Evolutionary conservation across 768 basidiomycete genomes (phyloP).

Genomic region (Sistotremastrum suecicum): DNA sequence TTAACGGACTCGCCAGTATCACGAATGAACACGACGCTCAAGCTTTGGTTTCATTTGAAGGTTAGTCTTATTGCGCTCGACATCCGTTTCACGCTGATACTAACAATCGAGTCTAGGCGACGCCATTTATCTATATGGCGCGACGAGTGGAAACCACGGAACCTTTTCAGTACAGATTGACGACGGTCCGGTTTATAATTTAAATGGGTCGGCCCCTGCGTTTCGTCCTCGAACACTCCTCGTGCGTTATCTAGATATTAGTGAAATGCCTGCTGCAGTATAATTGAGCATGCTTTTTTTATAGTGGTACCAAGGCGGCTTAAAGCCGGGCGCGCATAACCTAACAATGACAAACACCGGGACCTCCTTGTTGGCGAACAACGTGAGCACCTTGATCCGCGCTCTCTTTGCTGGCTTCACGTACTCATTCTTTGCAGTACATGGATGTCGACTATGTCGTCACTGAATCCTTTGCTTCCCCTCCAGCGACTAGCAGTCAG

Average conservation of each 20-base stretch:
- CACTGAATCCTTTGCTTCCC: background rate
- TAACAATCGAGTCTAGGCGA: constrained; percentile 8
- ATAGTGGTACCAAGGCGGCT: constrained; percentile 28
- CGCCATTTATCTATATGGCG: constrained; percentile 40
- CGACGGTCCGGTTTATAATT: constrained; percentile 15
- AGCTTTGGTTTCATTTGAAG: constrained; percentile 30
- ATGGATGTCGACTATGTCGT: constrained; percentile 8
- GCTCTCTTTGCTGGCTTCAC: constrained; percentile 21
- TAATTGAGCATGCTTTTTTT: constrained; percentile 1
- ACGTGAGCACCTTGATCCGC: constrained; percentile 15
- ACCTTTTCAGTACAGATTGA: constrained; percentile 33
- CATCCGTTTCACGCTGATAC: too few relatives aligned
- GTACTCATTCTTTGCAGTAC: constrained; percentile 17
- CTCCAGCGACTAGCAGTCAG: constrained; percentile 20
- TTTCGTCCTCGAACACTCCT: constrained; percentile 11
- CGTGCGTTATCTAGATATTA: constrained; percentile 6
- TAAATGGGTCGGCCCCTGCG: constrained; percentile 14
- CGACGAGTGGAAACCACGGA: constrained; percentile 36
- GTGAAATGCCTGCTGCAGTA: background rate
- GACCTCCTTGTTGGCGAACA: constrained; percentile 9
- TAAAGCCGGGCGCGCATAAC: constrained; percentile 25
- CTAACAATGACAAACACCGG: constrained; percentile 19
- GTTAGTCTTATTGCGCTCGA: constrained; percentile 6
- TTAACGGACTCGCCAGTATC: constrained; percentile 18
- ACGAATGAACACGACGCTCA: constrained; percentile 25